phyloP scores from a whole-genome alignment of 2,329 filamentous ascomycete species.

The Diaporthe aspalathi region DNA sequence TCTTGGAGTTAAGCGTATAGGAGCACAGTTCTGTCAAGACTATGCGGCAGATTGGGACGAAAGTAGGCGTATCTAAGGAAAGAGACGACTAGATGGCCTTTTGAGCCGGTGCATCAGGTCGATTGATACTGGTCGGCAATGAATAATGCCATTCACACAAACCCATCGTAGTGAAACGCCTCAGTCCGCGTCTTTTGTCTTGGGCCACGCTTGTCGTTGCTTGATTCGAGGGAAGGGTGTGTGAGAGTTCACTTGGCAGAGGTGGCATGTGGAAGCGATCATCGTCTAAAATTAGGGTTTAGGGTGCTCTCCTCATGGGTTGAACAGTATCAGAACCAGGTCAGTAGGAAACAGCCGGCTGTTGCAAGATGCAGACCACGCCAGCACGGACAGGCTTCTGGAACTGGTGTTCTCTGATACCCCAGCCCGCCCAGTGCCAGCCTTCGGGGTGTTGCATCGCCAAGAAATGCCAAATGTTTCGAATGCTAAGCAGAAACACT shows the following conservation, averaged over 20 bases:
- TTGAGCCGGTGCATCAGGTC: constrained; percentile 23
- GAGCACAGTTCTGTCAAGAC: constrained; percentile 21
- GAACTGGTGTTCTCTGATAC: constrained; percentile 8
- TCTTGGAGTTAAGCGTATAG: neutral
- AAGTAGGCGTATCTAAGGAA: neutral
- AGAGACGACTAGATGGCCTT: constrained; percentile 25
- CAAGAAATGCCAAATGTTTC: constrained; percentile 32
- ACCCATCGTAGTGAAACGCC: constrained; percentile 17
- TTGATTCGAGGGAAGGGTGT: constrained; percentile 30
- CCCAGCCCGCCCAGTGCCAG: constrained; percentile 12
- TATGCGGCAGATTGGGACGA: constrained; percentile 24
- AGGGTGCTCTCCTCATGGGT: constrained; percentile 17
- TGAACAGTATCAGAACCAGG: constrained; percentile 30
- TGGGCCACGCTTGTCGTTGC: constrained; percentile 17
- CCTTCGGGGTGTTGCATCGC: constrained; percentile 28
- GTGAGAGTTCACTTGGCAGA: constrained; percentile 28
- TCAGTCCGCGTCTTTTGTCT: constrained; percentile 24
- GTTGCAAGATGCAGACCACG: constrained; percentile 24
- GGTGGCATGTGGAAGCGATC: constrained; percentile 22
- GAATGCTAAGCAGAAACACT: constrained; percentile 31
- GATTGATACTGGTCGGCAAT: constrained; percentile 10
- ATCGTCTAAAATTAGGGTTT: constrained; percentile 21
- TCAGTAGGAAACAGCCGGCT: constrained; percentile 17
- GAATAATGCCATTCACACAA: constrained; percentile 28
- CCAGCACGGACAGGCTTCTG: constrained; percentile 30